phyloP scores from a whole-genome alignment of 495 filamentous ascomycete genomes.

The Talaromyces wortmannii region DNA sequence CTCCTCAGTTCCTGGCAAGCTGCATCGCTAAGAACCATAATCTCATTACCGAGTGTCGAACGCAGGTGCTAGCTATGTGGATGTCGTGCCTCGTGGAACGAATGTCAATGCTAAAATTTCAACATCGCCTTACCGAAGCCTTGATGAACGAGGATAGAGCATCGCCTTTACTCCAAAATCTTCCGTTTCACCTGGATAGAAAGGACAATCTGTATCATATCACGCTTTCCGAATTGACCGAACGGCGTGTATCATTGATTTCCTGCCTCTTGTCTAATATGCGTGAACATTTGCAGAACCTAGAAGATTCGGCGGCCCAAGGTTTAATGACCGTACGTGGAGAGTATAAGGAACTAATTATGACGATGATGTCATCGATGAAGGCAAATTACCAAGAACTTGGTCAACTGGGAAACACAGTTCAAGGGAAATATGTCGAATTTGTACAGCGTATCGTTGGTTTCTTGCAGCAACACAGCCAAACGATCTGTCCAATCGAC shows the following conservation, averaged over 20 bases:
- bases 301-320: slow-evolving; percentile 19
- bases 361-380: slow-evolving; percentile 58
- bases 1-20: slow-evolving; percentile 52
- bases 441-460: slow-evolving; percentile 61
- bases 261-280: slow-evolving; percentile 61
- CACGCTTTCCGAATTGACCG: slow-evolving; percentile 44
- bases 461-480: slow-evolving; percentile 58
- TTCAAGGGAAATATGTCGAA: slow-evolving; percentile 52
- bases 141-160: slow-evolving; percentile 41
- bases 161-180: slow-evolving; percentile 50
- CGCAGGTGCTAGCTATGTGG: slow-evolving; percentile 49
- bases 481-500: slow-evolving; percentile 56
- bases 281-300: slow-evolving; percentile 42
- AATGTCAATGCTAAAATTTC: slow-evolving; percentile 59
- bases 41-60: slow-evolving; percentile 36
- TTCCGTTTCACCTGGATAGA: slow-evolving; percentile 49
- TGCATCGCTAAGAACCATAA: slow-evolving; percentile 43
- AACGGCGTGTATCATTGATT: slow-evolving; percentile 53
- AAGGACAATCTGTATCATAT: slow-evolving; percentile 38
- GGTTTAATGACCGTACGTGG: slow-evolving; percentile 31
- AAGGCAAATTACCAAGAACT: slow-evolving; percentile 61
- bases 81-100: slow-evolving; percentile 57
- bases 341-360: slow-evolving; percentile 50
- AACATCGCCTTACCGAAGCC: slow-evolving; percentile 52
- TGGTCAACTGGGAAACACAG: slow-evolving; percentile 26